These are phyloP conservation scores for Reutealis trisperma DNA, from an alignment of 345 rosid species.

Conservation along the genomic window DNA sequence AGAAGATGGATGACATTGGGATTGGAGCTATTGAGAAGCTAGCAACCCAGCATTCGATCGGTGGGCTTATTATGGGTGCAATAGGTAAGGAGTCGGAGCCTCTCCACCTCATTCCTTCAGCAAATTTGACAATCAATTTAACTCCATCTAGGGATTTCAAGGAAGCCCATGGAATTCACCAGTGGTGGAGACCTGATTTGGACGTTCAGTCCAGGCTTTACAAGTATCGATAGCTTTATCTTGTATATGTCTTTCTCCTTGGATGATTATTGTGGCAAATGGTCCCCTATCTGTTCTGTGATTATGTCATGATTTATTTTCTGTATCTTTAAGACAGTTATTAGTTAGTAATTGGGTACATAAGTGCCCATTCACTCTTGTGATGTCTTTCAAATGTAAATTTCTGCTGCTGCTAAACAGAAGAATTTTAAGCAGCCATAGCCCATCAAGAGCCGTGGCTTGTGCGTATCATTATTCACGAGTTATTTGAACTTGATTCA, in stretches of 20 bases:
- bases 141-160: slow-evolving; percentile 48
- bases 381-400: too few species aligned
- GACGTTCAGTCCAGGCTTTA: slow-evolving; percentile 52
- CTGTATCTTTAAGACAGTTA: too few species aligned
- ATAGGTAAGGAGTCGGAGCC: slow-evolving; percentile 68
- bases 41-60: slow-evolving; percentile 69
- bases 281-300: not conserved
- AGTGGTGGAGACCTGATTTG: slow-evolving; percentile 82
- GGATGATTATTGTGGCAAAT: not conserved
- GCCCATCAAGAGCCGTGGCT: too few species aligned
- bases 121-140: slow-evolving; percentile 54
- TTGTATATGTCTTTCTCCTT: not conserved
- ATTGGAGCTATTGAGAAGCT: slow-evolving; percentile 64
- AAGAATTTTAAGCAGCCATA: too few species aligned
- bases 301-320: not conserved
- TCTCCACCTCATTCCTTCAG: slow-evolving; percentile 73
- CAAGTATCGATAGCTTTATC: slow-evolving; percentile 43
- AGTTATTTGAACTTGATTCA: too few species aligned
- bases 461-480: too few species aligned
- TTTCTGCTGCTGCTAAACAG: too few species aligned
- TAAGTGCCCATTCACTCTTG: too few species aligned
- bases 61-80: slow-evolving; percentile 58
- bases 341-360: too few species aligned
- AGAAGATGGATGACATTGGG: slow-evolving; percentile 84
- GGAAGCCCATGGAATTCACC: slow-evolving; percentile 89